Conservation (phyloP, 495 filamentous ascomycete species). For the Neurospora sp. region DNA sequence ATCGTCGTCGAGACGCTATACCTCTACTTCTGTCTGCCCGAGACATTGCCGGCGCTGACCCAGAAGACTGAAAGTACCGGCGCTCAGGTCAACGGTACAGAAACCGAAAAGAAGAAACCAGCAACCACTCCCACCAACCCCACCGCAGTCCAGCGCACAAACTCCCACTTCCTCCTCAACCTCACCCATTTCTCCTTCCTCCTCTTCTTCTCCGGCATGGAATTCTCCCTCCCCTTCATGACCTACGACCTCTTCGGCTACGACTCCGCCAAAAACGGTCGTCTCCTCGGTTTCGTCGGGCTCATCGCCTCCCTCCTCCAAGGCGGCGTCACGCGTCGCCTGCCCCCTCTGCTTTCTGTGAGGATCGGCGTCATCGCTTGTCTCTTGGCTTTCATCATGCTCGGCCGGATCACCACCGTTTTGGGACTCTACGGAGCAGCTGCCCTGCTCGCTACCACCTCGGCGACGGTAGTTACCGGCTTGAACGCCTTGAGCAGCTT, state of each 20-base stretch:
- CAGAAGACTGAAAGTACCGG: slow-evolving; percentile 1
- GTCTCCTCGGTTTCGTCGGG: slow-evolving; percentile 86
- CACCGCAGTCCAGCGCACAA: slow-evolving; percentile 45
- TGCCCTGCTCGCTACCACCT: slow-evolving; percentile 74
- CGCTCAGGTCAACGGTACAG: neutral
- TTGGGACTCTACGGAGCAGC: slow-evolving; percentile 68
- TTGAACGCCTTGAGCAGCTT: slow-evolving; percentile 87
- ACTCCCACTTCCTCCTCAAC: slow-evolving; percentile 76
- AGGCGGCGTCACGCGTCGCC: slow-evolving; percentile 69
- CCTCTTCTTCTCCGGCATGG: slow-evolving; percentile 94
- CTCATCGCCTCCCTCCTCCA: slow-evolving; percentile 87
- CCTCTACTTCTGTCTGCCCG: slow-evolving; percentile 77
- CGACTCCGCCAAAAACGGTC: slow-evolving; percentile 67
- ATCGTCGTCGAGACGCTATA: slow-evolving; percentile 81
- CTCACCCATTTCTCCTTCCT: slow-evolving; percentile 82
- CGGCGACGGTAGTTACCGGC: slow-evolving; percentile 87
- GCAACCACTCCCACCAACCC: neutral
- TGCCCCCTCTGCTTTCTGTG: slow-evolving; percentile 68
- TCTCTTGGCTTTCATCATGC: slow-evolving; percentile 66
- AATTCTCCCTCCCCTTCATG: slow-evolving; percentile 93
- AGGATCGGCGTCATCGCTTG: slow-evolving; percentile 71
- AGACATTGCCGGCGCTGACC: slow-evolving; percentile 61
- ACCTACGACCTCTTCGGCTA: slow-evolving; percentile 86
- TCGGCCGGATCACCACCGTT: slow-evolving; percentile 57
- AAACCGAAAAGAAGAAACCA: slow-evolving; percentile 15